Evolutionary conservation across 2,329 filamentous ascomycete genomes (phyloP), one percentile per base, ranked within the genome.

Genomic region (Penicillium sumatraense): DNA sequence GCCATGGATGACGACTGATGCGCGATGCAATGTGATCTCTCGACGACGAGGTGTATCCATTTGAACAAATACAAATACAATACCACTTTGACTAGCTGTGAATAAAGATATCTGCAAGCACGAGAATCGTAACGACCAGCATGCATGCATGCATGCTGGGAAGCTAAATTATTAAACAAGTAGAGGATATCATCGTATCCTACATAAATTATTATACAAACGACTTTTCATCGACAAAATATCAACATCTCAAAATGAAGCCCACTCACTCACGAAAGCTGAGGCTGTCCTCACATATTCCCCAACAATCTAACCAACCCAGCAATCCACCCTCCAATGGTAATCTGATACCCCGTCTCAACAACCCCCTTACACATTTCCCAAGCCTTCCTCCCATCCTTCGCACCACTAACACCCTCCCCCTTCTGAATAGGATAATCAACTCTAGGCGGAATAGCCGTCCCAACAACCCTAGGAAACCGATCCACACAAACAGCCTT

Each of bases 401-500:
- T 56, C 6, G 57, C 42, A 45, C 63, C 62, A 20, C 40, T 44
- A 23, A 76, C 71, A 48, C 78, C 77, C 44, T 80, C 78, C 56
- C 87, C 86, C 68, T 86, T 83, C 3, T 76, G 71, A 14, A 99
- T 86, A 2, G 95, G 93, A 72, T 98, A 96, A 68, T 88, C 87
- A 63, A 96, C 83, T 5, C 89, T 85, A 1, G 82, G 81, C 2
- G 95, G 95, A 54, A 99, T 97, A 5, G 82, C 80, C 6, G 95
- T 99, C 60, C 87, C 81, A 58, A 85, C 70, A 24, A 80, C 23
- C 23, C 70, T 71, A 0, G 81, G 79, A 68, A 80, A 85, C 71
- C 56, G 89, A 78, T 99, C 95, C 58, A 86, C 81, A 68, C 92
- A 96, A 27, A 99, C 80, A 53, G 89, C 86, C 80, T 99, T 99